Conservation (phyloP, 192 early-diverging fungal species). For the Backusella australiensis region DNA sequence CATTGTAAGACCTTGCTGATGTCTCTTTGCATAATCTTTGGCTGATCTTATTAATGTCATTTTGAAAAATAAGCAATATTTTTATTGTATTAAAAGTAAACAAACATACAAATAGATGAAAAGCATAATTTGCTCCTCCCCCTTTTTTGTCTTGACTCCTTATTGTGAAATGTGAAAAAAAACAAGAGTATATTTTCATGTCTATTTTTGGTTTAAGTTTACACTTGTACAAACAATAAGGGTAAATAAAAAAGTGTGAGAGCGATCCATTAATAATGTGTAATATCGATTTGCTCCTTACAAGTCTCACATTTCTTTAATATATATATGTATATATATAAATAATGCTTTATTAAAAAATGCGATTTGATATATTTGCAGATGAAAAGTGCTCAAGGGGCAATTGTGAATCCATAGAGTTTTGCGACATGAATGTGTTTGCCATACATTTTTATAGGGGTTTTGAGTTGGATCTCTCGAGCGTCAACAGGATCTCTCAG, state of each 20-base stretch:
- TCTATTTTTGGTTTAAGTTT: neutral
- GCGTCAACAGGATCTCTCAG: neutral
- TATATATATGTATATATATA: no score
- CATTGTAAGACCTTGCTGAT: conserved; percentile 61
- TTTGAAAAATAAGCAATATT: neutral
- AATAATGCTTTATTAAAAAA: no score
- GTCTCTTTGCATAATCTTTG: conserved; percentile 61
- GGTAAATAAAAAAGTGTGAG: neutral
- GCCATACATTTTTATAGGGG: neutral
- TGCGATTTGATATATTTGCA: no score
- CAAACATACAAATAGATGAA: neutral
- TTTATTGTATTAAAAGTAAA: neutral
- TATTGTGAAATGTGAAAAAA: no score
- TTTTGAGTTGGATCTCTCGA: neutral
- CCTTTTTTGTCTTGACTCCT: neutral
- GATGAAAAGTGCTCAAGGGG: no score
- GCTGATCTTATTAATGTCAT: conserved; percentile 44
- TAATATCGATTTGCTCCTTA: no score
- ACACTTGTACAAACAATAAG: neutral
- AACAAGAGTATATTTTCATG: no score
- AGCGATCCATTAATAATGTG: neutral
- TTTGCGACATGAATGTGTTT: neutral
- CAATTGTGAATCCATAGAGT: neutral
- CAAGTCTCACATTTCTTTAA: no score
- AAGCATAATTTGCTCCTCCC: neutral